Conservation (phyloP, 495 filamentous ascomycete species). For the Penicillium verhagenii region DNA sequence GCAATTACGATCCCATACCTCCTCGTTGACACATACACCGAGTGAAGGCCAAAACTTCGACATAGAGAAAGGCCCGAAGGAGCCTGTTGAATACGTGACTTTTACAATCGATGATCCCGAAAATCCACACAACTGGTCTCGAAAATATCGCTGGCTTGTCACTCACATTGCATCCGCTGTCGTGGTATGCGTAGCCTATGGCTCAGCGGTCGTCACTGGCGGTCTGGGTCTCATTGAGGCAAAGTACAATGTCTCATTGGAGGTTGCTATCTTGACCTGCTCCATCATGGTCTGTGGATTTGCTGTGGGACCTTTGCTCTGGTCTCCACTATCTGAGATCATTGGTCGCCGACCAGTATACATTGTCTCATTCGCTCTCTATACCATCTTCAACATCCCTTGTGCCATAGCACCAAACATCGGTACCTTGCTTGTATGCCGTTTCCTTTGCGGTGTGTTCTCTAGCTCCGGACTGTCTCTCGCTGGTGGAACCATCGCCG, state of each 20-base stretch:
- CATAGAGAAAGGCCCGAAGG: slow-evolving; percentile 23
- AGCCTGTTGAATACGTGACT: slow-evolving; percentile 26
- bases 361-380: slow-evolving; percentile 49
- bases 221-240: slow-evolving; percentile 57
- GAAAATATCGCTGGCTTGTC: slow-evolving; percentile 56
- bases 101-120: slow-evolving; percentile 44
- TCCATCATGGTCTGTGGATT: slow-evolving; percentile 43
- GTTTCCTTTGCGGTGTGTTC: slow-evolving; percentile 60
- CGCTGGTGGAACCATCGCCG: slow-evolving; percentile 59
- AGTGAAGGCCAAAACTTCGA: slow-evolving; percentile 6
- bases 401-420: slow-evolving; percentile 57
- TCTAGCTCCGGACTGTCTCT: slow-evolving; percentile 60
- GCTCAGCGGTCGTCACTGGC: slow-evolving; percentile 60
- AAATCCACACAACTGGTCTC: slow-evolving; percentile 55
- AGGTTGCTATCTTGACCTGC: slow-evolving; percentile 59
- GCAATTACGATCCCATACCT: slow-evolving; percentile 20
- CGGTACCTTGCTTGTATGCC: slow-evolving; percentile 51
- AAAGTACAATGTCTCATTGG: slow-evolving; percentile 60
- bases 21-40: slow-evolving; percentile 9
- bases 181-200: slow-evolving; percentile 55
- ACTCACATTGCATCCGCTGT: slow-evolving; percentile 52
- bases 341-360: slow-evolving; percentile 63
- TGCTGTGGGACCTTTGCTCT: slow-evolving; percentile 52
- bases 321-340: slow-evolving; percentile 72
- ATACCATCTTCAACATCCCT: slow-evolving; percentile 58